These are phyloP conservation scores for Tuber indicum DNA, from an alignment of 495 filamentous ascomycete genomes.

Conservation along the genomic window DNA sequence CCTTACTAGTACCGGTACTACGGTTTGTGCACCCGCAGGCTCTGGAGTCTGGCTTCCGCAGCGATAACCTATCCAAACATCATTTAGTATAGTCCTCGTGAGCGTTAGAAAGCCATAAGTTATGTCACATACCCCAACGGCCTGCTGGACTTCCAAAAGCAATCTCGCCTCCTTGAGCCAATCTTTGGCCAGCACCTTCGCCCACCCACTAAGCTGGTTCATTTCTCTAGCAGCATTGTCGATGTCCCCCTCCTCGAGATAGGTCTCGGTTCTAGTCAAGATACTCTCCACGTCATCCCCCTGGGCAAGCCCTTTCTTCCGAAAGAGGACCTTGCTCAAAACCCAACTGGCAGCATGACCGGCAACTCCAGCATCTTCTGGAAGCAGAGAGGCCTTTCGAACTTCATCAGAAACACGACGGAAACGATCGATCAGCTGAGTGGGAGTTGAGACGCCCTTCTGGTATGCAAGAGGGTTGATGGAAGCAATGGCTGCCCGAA, in stretches of 20 bases:
- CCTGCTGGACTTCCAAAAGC: slow-evolving; percentile 90
- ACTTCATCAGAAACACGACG: slow-evolving; percentile 89
- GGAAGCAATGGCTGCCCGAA: slow-evolving; percentile 83
- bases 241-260: slow-evolving; percentile 83
- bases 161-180: slow-evolving; percentile 84
- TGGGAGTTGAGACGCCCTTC: slow-evolving; percentile 71
- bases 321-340: slow-evolving; percentile 87
- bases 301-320: slow-evolving; percentile 75
- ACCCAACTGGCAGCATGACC: slow-evolving; percentile 83
- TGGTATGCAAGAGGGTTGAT: slow-evolving; percentile 94
- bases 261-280: slow-evolving; percentile 75
- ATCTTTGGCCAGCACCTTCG: slow-evolving; percentile 83
- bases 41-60: slow-evolving; percentile 55
- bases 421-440: slow-evolving; percentile 90
- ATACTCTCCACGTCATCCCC: slow-evolving; percentile 94
- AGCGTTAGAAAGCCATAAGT: slow-evolving; percentile 11
- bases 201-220: slow-evolving; percentile 87
- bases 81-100: slow-evolving; percentile 23
- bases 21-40: slow-evolving; percentile 51
- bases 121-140: slow-evolving; percentile 69
- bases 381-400: slow-evolving; percentile 82
- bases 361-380: slow-evolving; percentile 87
- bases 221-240: slow-evolving; percentile 91
- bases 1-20: slow-evolving; percentile 7
- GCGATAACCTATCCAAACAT: slow-evolving; percentile 30